A percentile compares a stretch with the other conserved stretches of the same genome.
Conservation (phyloP, 1,284 basidiomycete species). For the Macrocybe sp. region DNA sequence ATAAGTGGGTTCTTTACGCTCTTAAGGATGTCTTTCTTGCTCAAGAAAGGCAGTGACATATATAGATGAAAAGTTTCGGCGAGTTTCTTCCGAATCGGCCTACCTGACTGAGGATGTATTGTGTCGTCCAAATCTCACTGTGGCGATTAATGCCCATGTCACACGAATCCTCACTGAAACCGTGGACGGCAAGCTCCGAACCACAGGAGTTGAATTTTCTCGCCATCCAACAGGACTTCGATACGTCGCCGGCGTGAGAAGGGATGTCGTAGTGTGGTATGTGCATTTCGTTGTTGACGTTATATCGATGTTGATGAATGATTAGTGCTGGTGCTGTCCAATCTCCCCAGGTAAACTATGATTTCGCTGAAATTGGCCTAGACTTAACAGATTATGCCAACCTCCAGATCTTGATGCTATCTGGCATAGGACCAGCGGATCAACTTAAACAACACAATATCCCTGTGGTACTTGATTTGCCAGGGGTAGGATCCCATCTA, state of each 20-base stretch:
- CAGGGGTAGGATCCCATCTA: conserved; percentile 57
- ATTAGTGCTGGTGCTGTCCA: conserved; percentile 58
- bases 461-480: conserved; percentile 46
- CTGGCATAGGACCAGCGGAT: conserved; percentile 57
- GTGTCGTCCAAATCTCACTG: conserved; percentile 54
- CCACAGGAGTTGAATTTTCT: conserved; percentile 58
- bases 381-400: conserved; percentile 7
- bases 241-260: conserved; percentile 42
- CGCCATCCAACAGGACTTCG: conserved; percentile 24
- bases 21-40: background rate
- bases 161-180: conserved; percentile 58
- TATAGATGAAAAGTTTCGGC: conserved; percentile 40
- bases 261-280: conserved; percentile 61
- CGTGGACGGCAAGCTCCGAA: conserved; percentile 35
- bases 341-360: conserved; percentile 44
- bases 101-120: conserved; percentile 63
- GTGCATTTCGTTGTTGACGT: conserved; percentile 16
- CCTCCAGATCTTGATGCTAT: conserved; percentile 61
- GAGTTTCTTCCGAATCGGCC: conserved; percentile 58
- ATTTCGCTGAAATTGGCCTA: conserved; percentile 7
- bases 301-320: background rate
- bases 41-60: conserved; percentile 51
- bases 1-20: conserved; percentile 26
- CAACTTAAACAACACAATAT: conserved; percentile 48
- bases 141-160: conserved; percentile 48